Evolutionary conservation across 208 protist genomes (phyloP), one percentile per base, ranked within the genome.

Genomic region (Trypanosoma boissoni): DNA sequence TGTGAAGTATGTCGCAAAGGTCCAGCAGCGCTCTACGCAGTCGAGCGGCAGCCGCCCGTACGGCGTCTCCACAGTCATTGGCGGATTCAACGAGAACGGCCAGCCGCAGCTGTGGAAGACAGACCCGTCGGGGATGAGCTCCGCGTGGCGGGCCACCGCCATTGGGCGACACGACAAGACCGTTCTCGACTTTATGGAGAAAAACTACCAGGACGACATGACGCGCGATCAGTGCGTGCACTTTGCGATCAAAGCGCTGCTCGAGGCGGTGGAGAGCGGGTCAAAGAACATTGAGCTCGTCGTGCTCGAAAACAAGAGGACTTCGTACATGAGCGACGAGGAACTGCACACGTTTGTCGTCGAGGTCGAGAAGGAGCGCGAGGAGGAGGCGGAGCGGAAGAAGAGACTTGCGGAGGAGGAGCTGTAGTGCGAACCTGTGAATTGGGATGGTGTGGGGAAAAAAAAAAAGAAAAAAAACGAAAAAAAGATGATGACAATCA

Each of bases 121-220:
- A 31, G 85, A 92, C 51, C 88, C 88, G 21, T 92, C 88, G 16
- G 88, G 88, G 39, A 90, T 91, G 79, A 82, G 78, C 64, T 85
- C 85, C 42, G 82, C 88, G 31, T 92, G 88, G 86, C 74, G 76
- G 4, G 85, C 85, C 31, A 76, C 74, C 16, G 86, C 83, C 18
- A 91, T 90, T 64, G 98, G 98, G 44, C 86, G 95, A 20, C 96
- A 97, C 58, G 93, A 97, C 43, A 98, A 99, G 76, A 98, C 95
- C 12, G 97, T 99, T n/a, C 82, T 96, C 45, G 98, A 99, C 74
- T 99, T 95, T 78, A 94, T 99, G 67, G 99, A 99, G 80, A 99
- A 99, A 80, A 88, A 97, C 74, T 99, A 98, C 78, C 85, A 83
- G 58, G 86, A 95, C 12, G 83, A 91, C 45, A 92, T 92, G 74